A percentile compares a stretch with the other conserved stretches of the same genome.
phyloP scores from a whole-genome alignment of 352 stramenopile species.

The Globisporangium rhizosaccharum region DNA sequence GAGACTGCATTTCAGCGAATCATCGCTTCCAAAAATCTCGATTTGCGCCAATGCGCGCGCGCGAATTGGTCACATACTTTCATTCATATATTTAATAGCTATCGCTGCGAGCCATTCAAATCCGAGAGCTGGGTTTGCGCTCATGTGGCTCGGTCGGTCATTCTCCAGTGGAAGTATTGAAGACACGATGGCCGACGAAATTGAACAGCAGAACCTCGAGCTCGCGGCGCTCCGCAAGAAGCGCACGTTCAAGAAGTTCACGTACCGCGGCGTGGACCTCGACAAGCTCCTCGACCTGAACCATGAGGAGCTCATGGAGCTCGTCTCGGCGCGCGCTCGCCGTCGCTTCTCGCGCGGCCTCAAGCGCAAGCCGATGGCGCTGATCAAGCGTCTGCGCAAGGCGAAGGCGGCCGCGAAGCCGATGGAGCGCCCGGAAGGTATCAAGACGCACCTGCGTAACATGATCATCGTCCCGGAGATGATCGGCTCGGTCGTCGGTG shows the following conservation, averaged over 20 bases:
- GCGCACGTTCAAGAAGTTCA: constrained; percentile 99
- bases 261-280: constrained; percentile 98
- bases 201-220: constrained; percentile 71
- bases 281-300: constrained; percentile 99
- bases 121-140: neutral
- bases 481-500: constrained; percentile 99
- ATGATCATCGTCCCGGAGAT: constrained; percentile 99
- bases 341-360: constrained; percentile 98
- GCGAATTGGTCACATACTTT: neutral
- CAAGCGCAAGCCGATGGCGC: constrained; percentile 99
- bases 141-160: neutral
- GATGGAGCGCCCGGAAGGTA: constrained; percentile 96
- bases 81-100: neutral
- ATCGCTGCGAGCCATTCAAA: constrained; percentile 13
- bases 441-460: constrained; percentile 99
- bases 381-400: constrained; percentile 99
- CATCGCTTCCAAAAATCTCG: no score
- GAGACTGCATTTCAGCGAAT: neutral
- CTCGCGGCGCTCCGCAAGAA: constrained; percentile 98
- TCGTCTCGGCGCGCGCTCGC: constrained; percentile 94
- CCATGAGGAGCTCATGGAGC: constrained; percentile 99
- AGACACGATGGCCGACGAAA: constrained; percentile 35
- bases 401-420: constrained; percentile 97
- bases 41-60: neutral
- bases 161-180: constrained; percentile 18